A percentile compares a stretch with the other conserved stretches of the same genome.
These are phyloP conservation scores for Cercospora sp. DNA, from an alignment of 2,329 filamentous ascomycete species.

Conservation along the genomic window DNA sequence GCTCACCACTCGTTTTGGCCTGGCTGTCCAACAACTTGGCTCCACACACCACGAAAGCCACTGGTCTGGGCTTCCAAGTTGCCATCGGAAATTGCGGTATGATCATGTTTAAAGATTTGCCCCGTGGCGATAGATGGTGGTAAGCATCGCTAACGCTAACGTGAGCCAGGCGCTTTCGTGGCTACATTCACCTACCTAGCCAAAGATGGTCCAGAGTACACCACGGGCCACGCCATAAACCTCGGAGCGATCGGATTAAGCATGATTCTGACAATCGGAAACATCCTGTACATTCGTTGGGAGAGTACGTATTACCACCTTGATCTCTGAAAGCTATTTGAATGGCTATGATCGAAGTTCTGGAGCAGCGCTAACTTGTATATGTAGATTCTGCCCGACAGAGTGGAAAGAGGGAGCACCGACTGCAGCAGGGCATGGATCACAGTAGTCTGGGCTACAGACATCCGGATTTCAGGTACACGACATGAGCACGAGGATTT, in stretches of 20 bases:
- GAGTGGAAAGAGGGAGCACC: conserved; percentile 43
- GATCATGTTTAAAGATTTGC: background rate
- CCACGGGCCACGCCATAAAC: conserved; percentile 46
- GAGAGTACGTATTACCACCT: conserved; percentile 40
- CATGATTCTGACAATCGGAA: conserved; percentile 37
- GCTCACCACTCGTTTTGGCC: conserved; percentile 38
- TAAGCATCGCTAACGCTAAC: background rate
- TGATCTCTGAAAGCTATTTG: background rate
- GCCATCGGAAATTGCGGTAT: conserved; percentile 44
- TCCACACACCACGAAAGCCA: conserved; percentile 48
- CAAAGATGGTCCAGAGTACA: conserved; percentile 46
- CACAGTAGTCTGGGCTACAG: conserved; percentile 42
- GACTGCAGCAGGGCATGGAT: conserved; percentile 37
- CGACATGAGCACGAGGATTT: conserved; percentile 17
- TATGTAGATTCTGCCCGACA: conserved; percentile 35
- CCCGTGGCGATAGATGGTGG: background rate
- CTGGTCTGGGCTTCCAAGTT: conserved; percentile 46
- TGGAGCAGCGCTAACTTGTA: background rate
- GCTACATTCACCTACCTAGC: conserved; percentile 50
- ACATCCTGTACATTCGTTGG: conserved; percentile 45
- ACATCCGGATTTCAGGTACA: conserved; percentile 47
- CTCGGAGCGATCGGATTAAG: conserved; percentile 44
- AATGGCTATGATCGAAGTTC: conserved; percentile 5
- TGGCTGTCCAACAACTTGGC: conserved; percentile 50
- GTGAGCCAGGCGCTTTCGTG: conserved; percentile 42